Evolutionary conservation across 140 eudicot species (phyloP), one percentile per base, ranked within the genome.

Genomic region (Ambrosia hybrid): DNA sequence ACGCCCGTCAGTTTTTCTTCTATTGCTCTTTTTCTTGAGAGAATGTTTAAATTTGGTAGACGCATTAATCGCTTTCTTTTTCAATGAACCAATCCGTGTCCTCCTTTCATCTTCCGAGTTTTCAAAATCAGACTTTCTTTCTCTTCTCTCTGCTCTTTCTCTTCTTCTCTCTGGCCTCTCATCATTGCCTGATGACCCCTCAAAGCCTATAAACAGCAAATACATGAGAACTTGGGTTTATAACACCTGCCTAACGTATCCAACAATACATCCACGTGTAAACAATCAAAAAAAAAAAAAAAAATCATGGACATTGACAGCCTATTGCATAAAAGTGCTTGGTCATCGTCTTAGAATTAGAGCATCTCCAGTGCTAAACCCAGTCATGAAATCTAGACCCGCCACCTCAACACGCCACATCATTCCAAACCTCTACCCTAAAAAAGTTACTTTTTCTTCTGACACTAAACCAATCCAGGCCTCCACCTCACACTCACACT

Each of bases 101-200:
- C 94, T 86, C 67, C 96, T 88, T 71, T 91, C 97, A 74, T 91
- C 97, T 81, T 91, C 97, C 1, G 97, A 91, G 71, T 86, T 88
- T 51, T 91, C 96, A 81, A 86, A 86, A 80, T 91, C 97, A 70
- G 97, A 91, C 65, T 86, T 91, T 75, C 97, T 86, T 67, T 79
- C 83, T 79, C 79, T 72, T 73, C 83, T 71, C 71, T 86, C 97
- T 73, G 87, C 81, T 81, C 97, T 86, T 41, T 78, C 82, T 64
- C 82, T 78, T 78, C 82, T 21, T 21, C 26, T 79, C 72, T 86
- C 96, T 76, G 84, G 67, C 81, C 85, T 91, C 76, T 89, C 97
- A 9, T 91, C 96, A 12, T 83, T 81, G 8, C 91, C 89, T 15
- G 94, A 91, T 9, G 85, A 91, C 9, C 97, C 96, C 74, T 91